phyloP scores from a whole-genome alignment of 148 eudicot genomes.

The Rhododendron molle region DNA sequence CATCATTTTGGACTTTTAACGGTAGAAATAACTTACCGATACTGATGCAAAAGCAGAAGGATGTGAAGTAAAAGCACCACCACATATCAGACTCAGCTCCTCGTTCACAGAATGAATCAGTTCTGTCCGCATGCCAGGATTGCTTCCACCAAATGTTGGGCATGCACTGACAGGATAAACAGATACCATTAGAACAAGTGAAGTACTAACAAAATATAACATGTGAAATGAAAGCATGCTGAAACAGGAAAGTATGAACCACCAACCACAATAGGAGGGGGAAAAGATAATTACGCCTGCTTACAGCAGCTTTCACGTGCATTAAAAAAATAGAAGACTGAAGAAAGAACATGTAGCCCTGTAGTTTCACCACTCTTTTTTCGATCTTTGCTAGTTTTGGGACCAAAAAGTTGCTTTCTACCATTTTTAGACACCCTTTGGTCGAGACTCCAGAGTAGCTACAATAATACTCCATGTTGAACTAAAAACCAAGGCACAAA shows the following conservation, averaged over 20 bases:
- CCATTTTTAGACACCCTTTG: neutral
- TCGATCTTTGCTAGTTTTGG: neutral
- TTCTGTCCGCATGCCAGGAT: slow-evolving; percentile 76
- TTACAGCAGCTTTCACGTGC: neutral
- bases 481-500: slow-evolving; percentile 1
- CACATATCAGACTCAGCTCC: slow-evolving; percentile 68
- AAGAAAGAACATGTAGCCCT: neutral
- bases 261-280: neutral
- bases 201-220: neutral
- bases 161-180: slow-evolving; percentile 41
- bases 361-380: neutral
- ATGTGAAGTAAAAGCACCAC: slow-evolving; percentile 54
- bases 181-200: neutral
- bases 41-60: slow-evolving; percentile 83
- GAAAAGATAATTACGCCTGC: neutral
- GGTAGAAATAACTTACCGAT: slow-evolving; percentile 47
- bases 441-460: neutral
- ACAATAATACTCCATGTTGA: neutral
- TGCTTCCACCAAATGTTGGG: slow-evolving; percentile 86
- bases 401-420: neutral
- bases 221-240: neutral
- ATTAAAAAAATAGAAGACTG: neutral
- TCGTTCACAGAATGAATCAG: slow-evolving; percentile 77
- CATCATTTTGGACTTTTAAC: neutral
- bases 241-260: neutral